Base-by-base conservation (phyloP, 2,329 filamentous ascomycete genomes). In the Sporothrix mexicana region DNA sequence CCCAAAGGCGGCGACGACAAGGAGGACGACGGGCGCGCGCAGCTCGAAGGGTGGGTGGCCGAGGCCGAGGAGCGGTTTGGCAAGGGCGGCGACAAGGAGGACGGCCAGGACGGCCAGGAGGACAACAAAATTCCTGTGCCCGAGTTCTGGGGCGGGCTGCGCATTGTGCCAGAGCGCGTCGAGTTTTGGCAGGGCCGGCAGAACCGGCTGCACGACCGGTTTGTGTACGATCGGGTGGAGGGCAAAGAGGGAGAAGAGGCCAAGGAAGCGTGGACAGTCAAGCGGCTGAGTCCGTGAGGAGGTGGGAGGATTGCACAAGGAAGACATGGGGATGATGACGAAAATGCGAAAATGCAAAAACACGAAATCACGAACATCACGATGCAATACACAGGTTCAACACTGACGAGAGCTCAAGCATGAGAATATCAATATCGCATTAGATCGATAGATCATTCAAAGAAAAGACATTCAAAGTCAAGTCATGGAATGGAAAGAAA, bases 181-280 rank as follows among this genome's bases (percentile, higher is more conserved):
- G 96, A 99, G 86, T 99, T 99, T 81, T 99, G 96, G 90, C 95
- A 98, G 85, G 96, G 96, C 2, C 88, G 96, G 78, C 88, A 93
- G 79, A 97, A 92, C 83, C 87, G 96, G 74, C 83, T 99, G 81
- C 96, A 99, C 83, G 96, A 99, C 85, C 91, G 96, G 30, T 98
- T 99, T 80, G 88, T 91, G 74, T 98, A 98, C 83, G 89, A 90
- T 72, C 90, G 88, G 80, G 86, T 88, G 68, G 81, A 77, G 20
- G 80, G 82, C 71, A 36, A 12, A 4, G 83, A 82, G 12, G 75
- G 73, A 3, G 64, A 82, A 71, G 83, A 81, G 3, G 66, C 59
- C 55, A 30, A 64, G 25, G 73, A 25, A 10, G 36, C 82, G 77
- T 95, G 92, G 92, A 87, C 82, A 78, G 82, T 96, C 77, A 87